phyloP scores from a whole-genome alignment of 192 early-diverging fungal species.

The Coemansia sp. region DNA sequence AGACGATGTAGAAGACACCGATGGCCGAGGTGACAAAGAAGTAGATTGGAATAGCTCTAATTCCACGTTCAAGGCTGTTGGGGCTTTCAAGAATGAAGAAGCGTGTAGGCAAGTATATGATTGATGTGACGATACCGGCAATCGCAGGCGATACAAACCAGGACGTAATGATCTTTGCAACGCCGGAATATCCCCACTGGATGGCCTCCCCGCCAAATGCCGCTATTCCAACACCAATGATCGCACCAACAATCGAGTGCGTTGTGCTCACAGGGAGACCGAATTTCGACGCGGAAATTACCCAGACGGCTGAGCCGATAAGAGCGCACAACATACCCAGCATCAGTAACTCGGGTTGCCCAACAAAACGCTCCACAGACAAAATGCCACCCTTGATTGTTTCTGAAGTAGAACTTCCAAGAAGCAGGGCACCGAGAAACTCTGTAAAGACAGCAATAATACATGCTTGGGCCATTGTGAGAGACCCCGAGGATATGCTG shows the following conservation, averaged over 20 bases:
- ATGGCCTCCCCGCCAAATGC: slow-evolving; percentile 65
- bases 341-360: slow-evolving; percentile 77
- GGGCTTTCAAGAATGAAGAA: slow-evolving; percentile 61
- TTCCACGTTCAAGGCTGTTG: slow-evolving; percentile 67
- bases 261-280: slow-evolving; percentile 79
- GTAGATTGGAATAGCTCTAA: slow-evolving; percentile 69
- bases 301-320: slow-evolving; percentile 74
- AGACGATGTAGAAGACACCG: slow-evolving; percentile 69
- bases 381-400: slow-evolving; percentile 82
- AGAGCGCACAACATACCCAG: slow-evolving; percentile 81
- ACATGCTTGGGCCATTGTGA: slow-evolving; percentile 72
- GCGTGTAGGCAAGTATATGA: slow-evolving; percentile 68
- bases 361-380: slow-evolving; percentile 56
- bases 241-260: slow-evolving; percentile 80
- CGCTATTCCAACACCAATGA: slow-evolving; percentile 74
- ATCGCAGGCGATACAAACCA: slow-evolving; percentile 75
- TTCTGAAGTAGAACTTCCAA: slow-evolving; percentile 70
- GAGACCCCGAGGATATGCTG: slow-evolving; percentile 78
- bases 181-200: slow-evolving; percentile 60
- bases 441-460: slow-evolving; percentile 83
- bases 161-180: slow-evolving; percentile 67
- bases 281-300: slow-evolving; percentile 64
- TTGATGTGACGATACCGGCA: slow-evolving; percentile 65
- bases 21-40: slow-evolving; percentile 67
- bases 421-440: slow-evolving; percentile 73